Base-by-base conservation (phyloP, 1,284 basidiomycete species). In the Cystobasidium pallidum region DNA sequence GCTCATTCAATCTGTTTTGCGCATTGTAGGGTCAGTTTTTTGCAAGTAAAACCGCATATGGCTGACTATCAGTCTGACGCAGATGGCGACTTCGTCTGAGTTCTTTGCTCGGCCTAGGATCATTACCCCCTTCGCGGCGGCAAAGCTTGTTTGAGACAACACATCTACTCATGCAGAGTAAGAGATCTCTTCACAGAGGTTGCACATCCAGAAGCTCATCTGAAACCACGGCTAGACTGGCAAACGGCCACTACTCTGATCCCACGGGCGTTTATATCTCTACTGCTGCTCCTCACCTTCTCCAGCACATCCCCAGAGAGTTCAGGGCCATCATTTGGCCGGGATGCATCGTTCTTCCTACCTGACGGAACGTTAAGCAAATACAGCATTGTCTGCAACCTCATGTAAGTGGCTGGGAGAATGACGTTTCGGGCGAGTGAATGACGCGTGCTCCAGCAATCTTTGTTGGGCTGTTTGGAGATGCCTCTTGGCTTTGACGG, bases 241-340 rank as follows among this genome's bases (percentile, higher is more conserved):
- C 76, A 74, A 13, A 77, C 76, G 0, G 65, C 76, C 3, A 52
- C 75, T 3, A 73, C 75, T 11, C 67, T 77, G 3, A 36, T 76
- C 0, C 76, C 76, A 7, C 55, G 76, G 15, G 76, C 74, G 4
- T 73, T 71, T 2, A 41, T 73, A 28, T 75, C 76, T 4, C 65
- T 76, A 24, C 72, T 74, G 7, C n/a, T 77, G 19, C 65, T 77
- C 1, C 55, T 77, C 13, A 63, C 75, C 10, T 77, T 75, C 70
- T 76, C 75, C 0, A 73, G 72, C 43, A 67, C 70, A 1, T 65
- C 76, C 0, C 32, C 70, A 1, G 28, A 36, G 21, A n/a, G 26
- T 3, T 41, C 41, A 36, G 28, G n/a, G 1, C 39, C 59, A 1
- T 32, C n/a, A 7, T 43, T 49, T 24, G 26, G 34, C 1, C 73